Evolutionary conservation across 169 alveolate species (phyloP), one percentile per base, ranked within the genome.

Genomic region (Cardiosporidium cionae): DNA sequence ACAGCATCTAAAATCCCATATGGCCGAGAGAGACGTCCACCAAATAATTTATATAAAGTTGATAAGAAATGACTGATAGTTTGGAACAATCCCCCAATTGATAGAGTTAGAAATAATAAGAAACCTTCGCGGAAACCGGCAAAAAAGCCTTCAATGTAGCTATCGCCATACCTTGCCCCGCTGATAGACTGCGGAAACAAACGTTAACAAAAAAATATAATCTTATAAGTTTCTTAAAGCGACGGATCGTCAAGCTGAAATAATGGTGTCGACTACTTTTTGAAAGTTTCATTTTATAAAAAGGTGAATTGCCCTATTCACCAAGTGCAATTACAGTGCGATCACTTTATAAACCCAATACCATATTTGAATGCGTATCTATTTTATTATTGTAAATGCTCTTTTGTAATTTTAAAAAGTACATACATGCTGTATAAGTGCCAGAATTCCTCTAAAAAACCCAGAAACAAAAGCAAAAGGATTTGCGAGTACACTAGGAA

Each of bases 401-500:
- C n/a, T n/a, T n/a, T n/a, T n/a, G n/a, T n/a, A n/a, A n/a, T n/a
- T n/a, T n/a, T n/a, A n/a, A n/a, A n/a, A n/a, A n/a, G n/a, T n/a
- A n/a, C n/a, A n/a, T n/a, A 44, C 58, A 16, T 44, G 58, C 33
- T 76, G 65, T 66, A 86, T 71, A 1, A 91, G 84, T 33, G 91
- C 84, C 62, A 70, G 65, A 35, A 87, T 28, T 23, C 95, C 96
- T 54, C 91, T 85, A 44, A 86, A 35, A 62, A 92, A 68, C 28
- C 96, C 95, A 54, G 86, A 79, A 52, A 89, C 78, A 65, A 90
- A 76, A 1, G 97, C 97, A 54, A 88, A 78, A 7, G 93, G 84
- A 72, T 91, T 89, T 32, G 94, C 86, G 91, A 95, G 90, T 25
- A 92, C 94, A 7, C 91, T 87, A 27, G 97, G 97, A 29, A 92